Evolutionary conservation across 257 asterid genomes (phyloP), one percentile per base, ranked within the genome.

Genomic region (Anisodus tanguticus): DNA sequence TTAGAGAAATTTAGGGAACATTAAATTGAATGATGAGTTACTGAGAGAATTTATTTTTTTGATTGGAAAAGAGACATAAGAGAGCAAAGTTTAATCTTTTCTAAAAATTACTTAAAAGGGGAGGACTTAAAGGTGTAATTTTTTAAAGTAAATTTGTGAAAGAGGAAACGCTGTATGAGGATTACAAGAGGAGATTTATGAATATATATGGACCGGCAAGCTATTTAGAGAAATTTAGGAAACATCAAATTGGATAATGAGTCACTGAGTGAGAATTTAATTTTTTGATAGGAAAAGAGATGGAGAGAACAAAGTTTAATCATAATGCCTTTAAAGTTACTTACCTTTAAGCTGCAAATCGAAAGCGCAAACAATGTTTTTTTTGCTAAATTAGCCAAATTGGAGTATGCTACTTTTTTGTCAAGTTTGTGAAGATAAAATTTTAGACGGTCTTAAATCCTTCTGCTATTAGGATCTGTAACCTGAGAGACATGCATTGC

Each of bases 351-450:
- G 54, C 47, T 41, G 31, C 78, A 13, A 16, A 39, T 41, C 12
- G 51, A 69, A 31, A 16, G 51, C 3, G 26, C 77, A 68, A 43
- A 19, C 31, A 17, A 15, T 5, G 22, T 4, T 2, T 69, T 5
- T 31, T 68, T 16, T 69, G 51, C 78, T 69, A 69, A 16, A 69
- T 69, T 69, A 69, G 35, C 78, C 54, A 69, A 39, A n/a, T 39
- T 69, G 39, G 58, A 13, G 64, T 77, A 53, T 72, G 1, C 41
- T 19, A 19, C 78, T 41, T n/a, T 19, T 72, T 19, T 19, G 41
- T 72, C 41, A 72, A 45, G n/a, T 72, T 71, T 45, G 80, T n/a
- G 5, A n/a, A 45, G 80, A 9, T 72, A 15, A 10, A 39, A 13
- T 37, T 68, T 68, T 51, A 68, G 1, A 11, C 3, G 17, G 26